A percentile compares a stretch with the other conserved stretches of the same genome.
phyloP scores from a whole-genome alignment of 768 basidiomycete species.

The Boletus sp. region DNA sequence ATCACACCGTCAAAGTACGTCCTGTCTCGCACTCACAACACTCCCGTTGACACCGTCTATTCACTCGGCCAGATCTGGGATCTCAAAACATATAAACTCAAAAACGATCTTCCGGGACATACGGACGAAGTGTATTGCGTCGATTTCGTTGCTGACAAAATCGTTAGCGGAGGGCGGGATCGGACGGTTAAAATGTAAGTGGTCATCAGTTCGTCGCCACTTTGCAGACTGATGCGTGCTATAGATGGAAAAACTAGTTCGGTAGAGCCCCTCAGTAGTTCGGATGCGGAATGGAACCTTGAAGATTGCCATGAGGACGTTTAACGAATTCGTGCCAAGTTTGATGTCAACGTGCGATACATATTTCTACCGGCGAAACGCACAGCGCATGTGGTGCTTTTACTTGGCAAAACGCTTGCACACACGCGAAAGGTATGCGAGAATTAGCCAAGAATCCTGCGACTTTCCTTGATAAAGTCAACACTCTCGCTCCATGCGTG shows the following conservation, averaged over 20 bases:
- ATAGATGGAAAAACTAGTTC: constrained; percentile 32
- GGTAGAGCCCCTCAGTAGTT: not conserved
- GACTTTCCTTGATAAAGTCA: not conserved
- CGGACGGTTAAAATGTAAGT: constrained; percentile 88
- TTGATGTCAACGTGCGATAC: not conserved
- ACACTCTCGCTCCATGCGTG: not conserved
- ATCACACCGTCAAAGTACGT: constrained; percentile 89
- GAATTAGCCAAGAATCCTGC: not conserved
- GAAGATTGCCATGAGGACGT: not conserved
- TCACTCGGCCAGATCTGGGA: constrained; percentile 73
- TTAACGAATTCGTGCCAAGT: not conserved
- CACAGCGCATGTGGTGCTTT: not conserved
- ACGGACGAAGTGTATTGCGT: constrained; percentile 99
- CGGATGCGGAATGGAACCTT: not conserved
- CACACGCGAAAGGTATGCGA: not conserved
- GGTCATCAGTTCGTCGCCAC: not conserved
- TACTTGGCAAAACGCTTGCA: not conserved
- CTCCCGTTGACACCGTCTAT: not conserved
- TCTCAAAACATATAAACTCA: constrained; percentile 92
- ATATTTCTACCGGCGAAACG: not conserved
- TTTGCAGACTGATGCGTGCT: not conserved
- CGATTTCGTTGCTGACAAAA: constrained; percentile 97
- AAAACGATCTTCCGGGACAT: constrained; percentile 91
- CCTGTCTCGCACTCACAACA: not conserved
- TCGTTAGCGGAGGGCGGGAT: constrained; percentile 97